A percentile compares a stretch with the other conserved stretches of the same genome.
Conservation (phyloP, 164 flowering plant genomes). For the Vitis riparia region DNA sequence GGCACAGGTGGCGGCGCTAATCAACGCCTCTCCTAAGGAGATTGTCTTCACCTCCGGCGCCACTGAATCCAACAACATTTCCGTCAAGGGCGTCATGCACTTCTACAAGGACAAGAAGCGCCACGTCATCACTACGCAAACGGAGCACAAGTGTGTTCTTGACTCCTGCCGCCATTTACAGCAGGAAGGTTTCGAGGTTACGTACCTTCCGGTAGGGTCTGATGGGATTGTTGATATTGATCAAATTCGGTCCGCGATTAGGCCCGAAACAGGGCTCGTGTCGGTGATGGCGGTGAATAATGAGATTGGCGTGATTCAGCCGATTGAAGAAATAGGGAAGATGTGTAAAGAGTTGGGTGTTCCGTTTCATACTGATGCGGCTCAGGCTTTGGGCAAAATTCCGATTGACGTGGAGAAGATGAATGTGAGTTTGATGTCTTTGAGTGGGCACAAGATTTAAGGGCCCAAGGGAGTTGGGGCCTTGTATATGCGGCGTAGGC, state of each 20-base stretch:
- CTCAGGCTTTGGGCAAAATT: conserved; percentile 89
- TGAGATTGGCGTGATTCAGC: conserved; percentile 96
- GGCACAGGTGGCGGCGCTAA: conserved; percentile 64
- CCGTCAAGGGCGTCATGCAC: conserved; percentile 85
- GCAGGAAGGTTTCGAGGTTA: conserved; percentile 87
- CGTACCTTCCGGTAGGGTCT: conserved; percentile 72
- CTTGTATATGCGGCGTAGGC: conserved; percentile 76
- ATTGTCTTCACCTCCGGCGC: conserved; percentile 97
- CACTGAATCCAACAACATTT: conserved; percentile 90
- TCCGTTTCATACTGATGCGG: conserved; percentile 89
- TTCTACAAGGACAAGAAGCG: conserved; percentile 74
- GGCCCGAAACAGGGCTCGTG: conserved; percentile 86
- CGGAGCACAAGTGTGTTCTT: conserved; percentile 98
- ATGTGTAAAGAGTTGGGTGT: conserved; percentile 68
- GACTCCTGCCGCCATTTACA: conserved; percentile 92
- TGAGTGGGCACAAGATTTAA: conserved; percentile 91
- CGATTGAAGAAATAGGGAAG: conserved; percentile 82
- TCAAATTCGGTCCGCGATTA: conserved; percentile 45
- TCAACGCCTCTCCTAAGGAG: conserved; percentile 86
- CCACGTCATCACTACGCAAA: conserved; percentile 92
- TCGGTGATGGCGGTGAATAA: conserved; percentile 92
- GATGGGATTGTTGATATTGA: conserved; percentile 81
- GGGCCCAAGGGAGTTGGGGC: conserved; percentile 98
- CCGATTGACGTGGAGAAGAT: conserved; percentile 80
- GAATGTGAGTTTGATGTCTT: conserved; percentile 85